Evolutionary conservation across 352 stramenopile species (phyloP).

Genomic region (Hyphochytrium catenoides): DNA sequence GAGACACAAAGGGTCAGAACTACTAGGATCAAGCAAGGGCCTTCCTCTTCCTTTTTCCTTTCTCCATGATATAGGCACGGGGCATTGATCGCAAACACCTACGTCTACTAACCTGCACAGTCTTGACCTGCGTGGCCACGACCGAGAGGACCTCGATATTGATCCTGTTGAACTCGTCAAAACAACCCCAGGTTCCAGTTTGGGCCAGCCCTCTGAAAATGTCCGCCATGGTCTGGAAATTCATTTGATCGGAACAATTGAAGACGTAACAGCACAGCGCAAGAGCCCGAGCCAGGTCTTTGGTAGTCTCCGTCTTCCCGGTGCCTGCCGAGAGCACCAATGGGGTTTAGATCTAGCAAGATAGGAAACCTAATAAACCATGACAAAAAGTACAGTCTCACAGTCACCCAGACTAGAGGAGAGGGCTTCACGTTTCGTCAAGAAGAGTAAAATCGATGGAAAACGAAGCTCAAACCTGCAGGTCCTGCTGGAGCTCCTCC

Average conservation of each 20-base stretch:
- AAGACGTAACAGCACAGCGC: slow-evolving; percentile 83
- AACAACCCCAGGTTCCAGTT: slow-evolving; percentile 77
- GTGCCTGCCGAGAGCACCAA: slow-evolving; percentile 24
- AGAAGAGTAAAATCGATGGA: no score
- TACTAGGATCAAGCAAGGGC: no score
- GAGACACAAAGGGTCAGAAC: no score
- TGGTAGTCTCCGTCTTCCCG: slow-evolving; percentile 85
- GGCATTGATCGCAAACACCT: no score
- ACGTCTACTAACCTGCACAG: slow-evolving; percentile 71
- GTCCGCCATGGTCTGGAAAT: slow-evolving; percentile 82
- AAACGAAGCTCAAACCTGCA: no score
- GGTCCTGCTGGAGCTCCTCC: slow-evolving; percentile 73
- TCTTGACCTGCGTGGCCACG: slow-evolving; percentile 80
- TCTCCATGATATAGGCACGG: no score
- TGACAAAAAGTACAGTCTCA: no score
- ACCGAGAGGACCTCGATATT: slow-evolving; percentile 73
- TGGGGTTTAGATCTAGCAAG: neutral
- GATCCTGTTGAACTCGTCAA: slow-evolving; percentile 87
- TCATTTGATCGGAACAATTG: slow-evolving; percentile 84
- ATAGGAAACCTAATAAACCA: no score
- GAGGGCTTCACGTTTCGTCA: no score
- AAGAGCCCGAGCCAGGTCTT: slow-evolving; percentile 73
- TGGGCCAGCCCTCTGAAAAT: slow-evolving; percentile 84
- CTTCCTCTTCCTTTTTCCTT: no score
- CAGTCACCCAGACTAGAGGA: no score